Percentiles rank a stretch among this genome's conserved stretches.
Evolutionary conservation across 805 yeast genomes (phyloP).

Genomic region (Candida nitratophila): DNA sequence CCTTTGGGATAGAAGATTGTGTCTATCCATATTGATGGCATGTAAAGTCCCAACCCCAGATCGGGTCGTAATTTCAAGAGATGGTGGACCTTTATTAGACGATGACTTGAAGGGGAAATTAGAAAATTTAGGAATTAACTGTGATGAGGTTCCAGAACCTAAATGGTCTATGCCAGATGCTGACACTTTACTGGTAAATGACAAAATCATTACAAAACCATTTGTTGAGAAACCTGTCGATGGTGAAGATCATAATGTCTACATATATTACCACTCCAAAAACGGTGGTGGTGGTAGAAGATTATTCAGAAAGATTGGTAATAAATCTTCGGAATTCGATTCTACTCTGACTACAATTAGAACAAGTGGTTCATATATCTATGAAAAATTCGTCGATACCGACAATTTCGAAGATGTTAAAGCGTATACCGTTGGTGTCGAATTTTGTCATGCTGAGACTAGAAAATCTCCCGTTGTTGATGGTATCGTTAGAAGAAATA

Average conservation of each 20-base stretch:
- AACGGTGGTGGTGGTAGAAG: constrained; percentile 98
- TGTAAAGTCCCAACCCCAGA: constrained; percentile 87
- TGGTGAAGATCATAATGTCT: constrained; percentile 97
- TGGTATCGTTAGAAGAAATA: constrained; percentile 94
- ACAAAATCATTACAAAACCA: constrained; percentile 70
- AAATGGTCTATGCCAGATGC: constrained; percentile 85
- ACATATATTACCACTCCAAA: constrained; percentile 78
- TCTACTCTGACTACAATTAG: constrained; percentile 69
- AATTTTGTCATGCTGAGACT: constrained; percentile 95
- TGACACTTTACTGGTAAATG: constrained; percentile 73
- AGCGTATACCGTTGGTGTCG: constrained; percentile 92
- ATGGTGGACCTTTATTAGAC: constrained; percentile 90
- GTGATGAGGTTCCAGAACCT: constrained; percentile 51
- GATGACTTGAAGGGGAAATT: constrained; percentile 57
- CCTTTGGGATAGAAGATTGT: constrained; percentile 95
- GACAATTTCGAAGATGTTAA: constrained; percentile 98
- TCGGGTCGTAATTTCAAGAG: constrained; percentile 84
- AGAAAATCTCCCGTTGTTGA: constrained; percentile 99
- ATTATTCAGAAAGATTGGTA: constrained; percentile 91
- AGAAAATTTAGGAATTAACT: constrained; percentile 51
- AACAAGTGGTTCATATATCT: constrained; percentile 84
- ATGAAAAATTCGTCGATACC: constrained; percentile 95
- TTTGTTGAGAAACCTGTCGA: constrained; percentile 98
- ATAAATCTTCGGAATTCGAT: constrained; percentile 94
- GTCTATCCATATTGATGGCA: constrained; percentile 68